Percentiles rank a stretch among this genome's conserved stretches.
These are phyloP conservation scores for Pseudomassariella vexata DNA, from an alignment of 2,329 filamentous ascomycete genomes.

Conservation along the genomic window DNA sequence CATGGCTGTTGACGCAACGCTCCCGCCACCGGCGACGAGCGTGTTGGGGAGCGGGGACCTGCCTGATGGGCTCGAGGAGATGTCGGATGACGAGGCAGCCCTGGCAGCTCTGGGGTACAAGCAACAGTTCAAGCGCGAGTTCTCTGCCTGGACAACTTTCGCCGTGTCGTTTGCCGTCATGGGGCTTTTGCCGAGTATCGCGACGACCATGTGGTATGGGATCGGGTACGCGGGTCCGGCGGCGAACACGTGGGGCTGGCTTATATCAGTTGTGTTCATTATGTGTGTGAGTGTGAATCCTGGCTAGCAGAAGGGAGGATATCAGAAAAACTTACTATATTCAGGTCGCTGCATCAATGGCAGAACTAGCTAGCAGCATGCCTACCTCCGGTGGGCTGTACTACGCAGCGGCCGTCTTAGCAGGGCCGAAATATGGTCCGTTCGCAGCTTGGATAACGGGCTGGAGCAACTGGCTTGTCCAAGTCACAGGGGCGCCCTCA, in stretches of 20 bases:
- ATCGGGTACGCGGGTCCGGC: conserved; percentile 38
- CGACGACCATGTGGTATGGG: conserved; percentile 66
- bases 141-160: conserved; percentile 69
- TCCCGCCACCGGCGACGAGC: conserved; percentile 18
- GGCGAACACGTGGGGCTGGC: conserved; percentile 73
- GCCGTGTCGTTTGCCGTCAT: conserved; percentile 70
- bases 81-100: conserved; percentile 49
- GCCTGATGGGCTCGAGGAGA: conserved; percentile 20
- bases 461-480: conserved; percentile 27
- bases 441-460: conserved; percentile 27
- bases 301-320: too few species aligned
- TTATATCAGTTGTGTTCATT: conserved; percentile 67
- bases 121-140: conserved; percentile 55
- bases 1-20: conserved; percentile 5
- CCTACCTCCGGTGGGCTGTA: conserved; percentile 69
- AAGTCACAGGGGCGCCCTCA: conserved; percentile 25
- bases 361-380: conserved; percentile 69
- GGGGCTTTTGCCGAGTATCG: conserved; percentile 65
- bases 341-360: conserved; percentile 54
- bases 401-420: conserved; percentile 67
- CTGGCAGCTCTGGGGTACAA: conserved; percentile 55
- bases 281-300: conserved; percentile 45
- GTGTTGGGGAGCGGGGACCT: conserved; percentile 19
- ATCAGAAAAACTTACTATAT: too few species aligned
- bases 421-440: conserved; percentile 31